Evolutionary conservation across 805 yeast genomes (phyloP).

Genomic region (Yamadazyma paraphyllophila): DNA sequence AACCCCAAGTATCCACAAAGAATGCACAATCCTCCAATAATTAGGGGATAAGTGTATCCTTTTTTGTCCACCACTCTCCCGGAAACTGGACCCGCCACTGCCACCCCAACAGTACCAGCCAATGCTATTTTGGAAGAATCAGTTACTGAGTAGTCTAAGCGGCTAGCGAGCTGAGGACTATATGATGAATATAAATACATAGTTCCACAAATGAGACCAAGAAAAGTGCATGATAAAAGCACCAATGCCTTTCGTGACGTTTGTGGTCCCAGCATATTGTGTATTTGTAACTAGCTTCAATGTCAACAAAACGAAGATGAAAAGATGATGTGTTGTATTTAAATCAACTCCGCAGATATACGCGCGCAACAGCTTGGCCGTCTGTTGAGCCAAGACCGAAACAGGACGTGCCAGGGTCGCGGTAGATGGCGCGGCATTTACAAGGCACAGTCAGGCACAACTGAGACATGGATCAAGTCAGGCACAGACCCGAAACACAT

Average conservation of each 20-base stretch:
- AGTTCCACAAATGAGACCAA: conserved; percentile 68
- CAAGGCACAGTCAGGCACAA: too few species aligned
- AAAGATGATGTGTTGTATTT: too few species aligned
- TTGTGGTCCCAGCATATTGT: conserved; percentile 12
- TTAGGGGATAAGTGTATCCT: conserved; percentile 57
- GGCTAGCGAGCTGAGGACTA: conserved; percentile 70
- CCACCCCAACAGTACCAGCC: conserved; percentile 64
- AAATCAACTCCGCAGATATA: too few species aligned
- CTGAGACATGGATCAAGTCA: too few species aligned
- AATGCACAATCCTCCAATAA: conserved; percentile 49
- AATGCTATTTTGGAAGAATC: conserved; percentile 64
- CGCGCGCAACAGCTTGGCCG: too few species aligned
- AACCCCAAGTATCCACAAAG: conserved; percentile 56
- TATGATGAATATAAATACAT: conserved; percentile 72
- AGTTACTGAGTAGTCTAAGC: conserved; percentile 57
- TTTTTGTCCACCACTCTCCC: conserved; percentile 61
- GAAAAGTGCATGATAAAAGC: conserved; percentile 30
- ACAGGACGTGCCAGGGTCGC: too few species aligned
- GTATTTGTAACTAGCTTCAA: too few species aligned
- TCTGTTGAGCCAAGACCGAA: too few species aligned
- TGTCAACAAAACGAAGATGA: too few species aligned
- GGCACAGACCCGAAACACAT: too few species aligned
- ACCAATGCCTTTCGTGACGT: conserved; percentile 23
- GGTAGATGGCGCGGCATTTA: too few species aligned
- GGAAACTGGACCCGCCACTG: conserved; percentile 64